Percentiles rank a stretch among this genome's conserved stretches.
These are phyloP conservation scores for Globisporangium yorkense DNA, from an alignment of 352 stramenopile genomes.

Conservation along the genomic window DNA sequence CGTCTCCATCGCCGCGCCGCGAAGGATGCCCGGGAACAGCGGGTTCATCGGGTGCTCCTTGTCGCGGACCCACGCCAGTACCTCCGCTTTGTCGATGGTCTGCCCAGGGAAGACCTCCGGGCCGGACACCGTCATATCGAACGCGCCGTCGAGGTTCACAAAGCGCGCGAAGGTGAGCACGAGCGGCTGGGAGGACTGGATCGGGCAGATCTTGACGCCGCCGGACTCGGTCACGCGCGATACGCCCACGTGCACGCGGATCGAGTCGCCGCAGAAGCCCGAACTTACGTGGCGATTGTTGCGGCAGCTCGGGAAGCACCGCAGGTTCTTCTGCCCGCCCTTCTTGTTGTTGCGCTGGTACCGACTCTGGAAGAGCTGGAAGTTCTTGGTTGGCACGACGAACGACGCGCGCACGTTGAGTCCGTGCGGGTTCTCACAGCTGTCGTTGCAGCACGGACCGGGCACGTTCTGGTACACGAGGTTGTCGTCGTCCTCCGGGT, in stretches of 20 bases:
- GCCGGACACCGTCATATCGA: slow-evolving; percentile 60
- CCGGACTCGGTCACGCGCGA: slow-evolving; percentile 70
- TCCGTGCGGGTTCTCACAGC: slow-evolving; percentile 75
- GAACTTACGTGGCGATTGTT: slow-evolving; percentile 77
- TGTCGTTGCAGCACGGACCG: slow-evolving; percentile 75
- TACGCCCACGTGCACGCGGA: slow-evolving; percentile 74
- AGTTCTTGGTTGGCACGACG: slow-evolving; percentile 69
- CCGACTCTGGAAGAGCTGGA: slow-evolving; percentile 68
- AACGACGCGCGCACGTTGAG: slow-evolving; percentile 77
- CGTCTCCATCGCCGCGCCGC: slow-evolving; percentile 72
- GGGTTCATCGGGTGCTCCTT: slow-evolving; percentile 77
- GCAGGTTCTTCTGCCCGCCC: slow-evolving; percentile 84
- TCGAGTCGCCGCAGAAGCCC: slow-evolving; percentile 83
- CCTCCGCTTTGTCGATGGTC: slow-evolving; percentile 65
- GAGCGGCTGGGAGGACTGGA: slow-evolving; percentile 44
- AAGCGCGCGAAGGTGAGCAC: slow-evolving; percentile 69
- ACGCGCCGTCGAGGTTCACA: slow-evolving; percentile 64
- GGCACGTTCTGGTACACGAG: slow-evolving; percentile 71
- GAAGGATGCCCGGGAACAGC: slow-evolving; percentile 66
- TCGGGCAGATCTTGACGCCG: slow-evolving; percentile 78
- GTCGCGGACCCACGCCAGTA: slow-evolving; percentile 58
- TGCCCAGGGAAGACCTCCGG: slow-evolving; percentile 71
- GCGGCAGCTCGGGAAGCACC: slow-evolving; percentile 83
- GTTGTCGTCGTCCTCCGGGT: slow-evolving; percentile 58
- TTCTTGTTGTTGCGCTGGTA: slow-evolving; percentile 92